Evolutionary conservation across 768 basidiomycete genomes (phyloP), one percentile per base, ranked within the genome.

Genomic region (Suillus variegatus): DNA sequence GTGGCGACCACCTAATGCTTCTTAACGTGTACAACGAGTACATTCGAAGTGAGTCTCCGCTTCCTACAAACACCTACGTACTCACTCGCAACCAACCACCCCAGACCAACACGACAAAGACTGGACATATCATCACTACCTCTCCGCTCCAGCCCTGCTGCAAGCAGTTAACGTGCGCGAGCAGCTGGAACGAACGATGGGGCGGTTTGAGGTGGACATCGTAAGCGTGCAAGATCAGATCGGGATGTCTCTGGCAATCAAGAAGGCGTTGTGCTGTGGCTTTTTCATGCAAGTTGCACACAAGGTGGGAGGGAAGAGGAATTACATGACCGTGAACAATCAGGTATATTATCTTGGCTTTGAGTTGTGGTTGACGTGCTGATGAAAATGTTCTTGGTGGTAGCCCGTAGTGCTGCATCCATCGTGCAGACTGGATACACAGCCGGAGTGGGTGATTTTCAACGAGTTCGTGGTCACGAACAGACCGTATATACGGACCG

Each of bases 211-310:
- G 65, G 80, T 97, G 41, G 90, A 91, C 36, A 74, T 95, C 25
- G 76, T 95, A 35, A 88, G 89, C 8, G 82, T 86, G 2, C 76
- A 75, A 35, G 91, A 95, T 69, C 86, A 91, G 70, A 83, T 82
- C 72, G 92, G 89, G 73, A 85, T 91, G 68, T 91, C 86, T 75
- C 67, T 79, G 62, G 90, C 89, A 69, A 89, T 99, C 64, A 86
- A 94, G 35, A 89, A 89, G 77, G 91, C 91, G 0, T 82, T 99
- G 25, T 91, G 93, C 6, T 92, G 90, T 70, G 97, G 96, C 2
- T 99, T 93, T 84, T 99, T 98, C 80, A 98, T 97, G 97, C 97
- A 98, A 74, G 88, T 94, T 14, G 97, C 96, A 8, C 95, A 97
- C 77, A 93, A 93, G 75, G 95, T 96, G 74, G 93, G 94, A 4